Percentiles rank a stretch among this genome's conserved stretches.
These are phyloP conservation scores for Daldinia sp. DNA, from an alignment of 2,329 filamentous ascomycete species.

Conservation along the genomic window DNA sequence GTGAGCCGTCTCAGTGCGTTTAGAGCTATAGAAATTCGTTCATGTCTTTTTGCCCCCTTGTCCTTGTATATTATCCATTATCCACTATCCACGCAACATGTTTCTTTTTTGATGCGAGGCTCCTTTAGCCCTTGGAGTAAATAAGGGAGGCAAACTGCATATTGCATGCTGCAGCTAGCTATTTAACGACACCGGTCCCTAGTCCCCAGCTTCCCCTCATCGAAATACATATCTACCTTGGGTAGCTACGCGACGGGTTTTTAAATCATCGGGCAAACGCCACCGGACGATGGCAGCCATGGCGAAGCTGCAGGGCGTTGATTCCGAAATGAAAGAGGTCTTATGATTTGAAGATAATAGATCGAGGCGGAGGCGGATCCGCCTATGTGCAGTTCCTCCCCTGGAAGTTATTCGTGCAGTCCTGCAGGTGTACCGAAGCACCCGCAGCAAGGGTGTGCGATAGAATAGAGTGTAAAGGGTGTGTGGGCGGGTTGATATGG, in stretches of 20 bases:
- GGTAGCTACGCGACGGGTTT: background rate
- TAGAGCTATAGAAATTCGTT: constrained; percentile 27
- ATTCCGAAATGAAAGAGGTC: constrained; percentile 18
- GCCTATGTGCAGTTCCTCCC: constrained; percentile 32
- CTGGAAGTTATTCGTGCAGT: constrained; percentile 10
- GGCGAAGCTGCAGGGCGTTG: constrained; percentile 19
- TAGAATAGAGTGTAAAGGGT: background rate
- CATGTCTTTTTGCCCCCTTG: background rate
- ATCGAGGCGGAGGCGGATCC: constrained; percentile 31
- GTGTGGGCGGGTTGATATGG: background rate
- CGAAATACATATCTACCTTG: no score
- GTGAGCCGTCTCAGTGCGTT: constrained; percentile 44
- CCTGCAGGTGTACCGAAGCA: constrained; percentile 13
- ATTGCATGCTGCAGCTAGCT: constrained; percentile 19
- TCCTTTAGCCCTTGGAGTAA: constrained; percentile 2
- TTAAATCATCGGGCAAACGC: constrained; percentile 24
- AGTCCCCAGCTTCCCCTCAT: no score
- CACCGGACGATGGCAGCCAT: constrained; percentile 27
- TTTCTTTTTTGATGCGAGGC: constrained; percentile 20
- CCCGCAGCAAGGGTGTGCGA: constrained; percentile 17
- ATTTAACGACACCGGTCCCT: background rate
- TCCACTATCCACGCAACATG: no score
- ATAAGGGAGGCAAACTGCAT: constrained; percentile 28
- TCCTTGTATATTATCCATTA: constrained; percentile 26
- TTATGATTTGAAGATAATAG: constrained; percentile 32